These are phyloP conservation scores for Oryza nivara DNA, from an alignment of 176 grass and related monocot genomes.

Conservation along the genomic window DNA sequence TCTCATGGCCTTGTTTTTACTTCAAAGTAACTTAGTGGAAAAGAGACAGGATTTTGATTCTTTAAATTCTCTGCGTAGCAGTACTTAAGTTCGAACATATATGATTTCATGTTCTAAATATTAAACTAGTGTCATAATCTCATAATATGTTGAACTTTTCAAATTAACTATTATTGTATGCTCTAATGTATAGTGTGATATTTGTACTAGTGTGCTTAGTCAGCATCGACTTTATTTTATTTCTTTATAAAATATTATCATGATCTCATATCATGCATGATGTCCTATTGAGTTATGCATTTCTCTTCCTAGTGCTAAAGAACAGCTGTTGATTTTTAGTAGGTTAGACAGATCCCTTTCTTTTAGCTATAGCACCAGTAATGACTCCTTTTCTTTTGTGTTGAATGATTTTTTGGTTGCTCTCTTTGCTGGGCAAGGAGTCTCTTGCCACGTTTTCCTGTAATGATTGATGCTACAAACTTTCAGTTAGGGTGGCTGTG, in stretches of 20 bases:
- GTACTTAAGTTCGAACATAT: background rate
- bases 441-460: background rate
- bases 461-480: conserved; percentile 2
- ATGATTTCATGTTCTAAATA: background rate
- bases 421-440: background rate
- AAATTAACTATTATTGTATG: conserved; percentile 22
- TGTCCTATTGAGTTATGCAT: conserved; percentile 23
- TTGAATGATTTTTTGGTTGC: conserved; percentile 18
- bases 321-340: conserved; percentile 20
- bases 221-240: background rate
- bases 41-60: background rate
- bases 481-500: background rate
- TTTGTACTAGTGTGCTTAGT: conserved; percentile 2
- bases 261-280: background rate
- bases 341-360: background rate
- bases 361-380: background rate
- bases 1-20: background rate
- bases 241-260: conserved; percentile 12
- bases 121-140: background rate
- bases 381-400: background rate
- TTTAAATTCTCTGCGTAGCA: background rate
- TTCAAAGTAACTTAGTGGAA: conserved; percentile 10
- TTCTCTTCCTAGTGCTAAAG: background rate
- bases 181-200: background rate
- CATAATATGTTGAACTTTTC: background rate